Evolutionary conservation across 441 rosid genomes (phyloP).

Genomic region (Adansonia rubrostipa): DNA sequence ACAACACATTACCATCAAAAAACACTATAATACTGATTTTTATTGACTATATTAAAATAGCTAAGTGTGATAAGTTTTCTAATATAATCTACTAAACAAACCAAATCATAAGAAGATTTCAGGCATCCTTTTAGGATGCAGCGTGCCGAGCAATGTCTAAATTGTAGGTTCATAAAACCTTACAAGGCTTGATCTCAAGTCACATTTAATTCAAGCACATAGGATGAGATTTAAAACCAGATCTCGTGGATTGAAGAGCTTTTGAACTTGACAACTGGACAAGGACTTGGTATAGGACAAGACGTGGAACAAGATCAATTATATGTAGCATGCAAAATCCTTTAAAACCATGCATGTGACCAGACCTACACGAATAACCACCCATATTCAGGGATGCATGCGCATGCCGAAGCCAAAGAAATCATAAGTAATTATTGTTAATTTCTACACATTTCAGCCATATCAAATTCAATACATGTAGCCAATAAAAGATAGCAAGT

Average conservation of each 20-base stretch:
- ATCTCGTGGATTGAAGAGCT: neutral
- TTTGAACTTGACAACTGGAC: neutral
- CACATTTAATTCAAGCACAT: neutral
- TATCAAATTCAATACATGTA: neutral
- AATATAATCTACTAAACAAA: neutral
- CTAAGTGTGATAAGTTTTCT: neutral
- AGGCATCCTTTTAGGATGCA: neutral
- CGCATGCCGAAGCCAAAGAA: neutral
- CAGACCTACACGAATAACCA: neutral
- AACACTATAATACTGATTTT: neutral
- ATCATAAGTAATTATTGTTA: neutral
- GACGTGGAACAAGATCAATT: neutral
- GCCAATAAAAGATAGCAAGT: neutral
- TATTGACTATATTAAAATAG: neutral
- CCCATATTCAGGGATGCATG: neutral
- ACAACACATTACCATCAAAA: neutral
- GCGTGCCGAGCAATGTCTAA: neutral
- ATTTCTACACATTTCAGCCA: neutral
- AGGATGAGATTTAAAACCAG: neutral
- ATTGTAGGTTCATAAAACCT: neutral
- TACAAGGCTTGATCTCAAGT: neutral
- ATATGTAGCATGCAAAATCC: neutral
- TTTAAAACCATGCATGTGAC: no score
- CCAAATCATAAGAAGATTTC: neutral
- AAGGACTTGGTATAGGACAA: neutral